Conservation (phyloP, 768 basidiomycete species). For the Phaeotremella skinneri region DNA sequence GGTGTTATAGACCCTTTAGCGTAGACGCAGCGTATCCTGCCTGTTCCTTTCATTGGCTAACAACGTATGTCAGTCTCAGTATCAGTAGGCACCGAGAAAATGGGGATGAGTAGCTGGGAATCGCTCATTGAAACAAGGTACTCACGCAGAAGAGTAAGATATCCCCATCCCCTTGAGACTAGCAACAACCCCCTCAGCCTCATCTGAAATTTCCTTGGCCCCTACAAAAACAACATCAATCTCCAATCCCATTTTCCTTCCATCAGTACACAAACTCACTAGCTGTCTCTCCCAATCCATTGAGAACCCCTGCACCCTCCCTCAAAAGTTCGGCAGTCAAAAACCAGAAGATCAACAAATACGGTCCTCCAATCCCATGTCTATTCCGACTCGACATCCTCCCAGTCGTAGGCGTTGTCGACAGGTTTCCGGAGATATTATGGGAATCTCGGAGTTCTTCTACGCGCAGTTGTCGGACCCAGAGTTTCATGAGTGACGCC, state of each 20-base stretch:
- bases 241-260: background rate
- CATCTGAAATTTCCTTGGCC: conserved; percentile 6
- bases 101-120: no score
- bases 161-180: conserved; percentile 1
- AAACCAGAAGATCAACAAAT: conserved; percentile 18
- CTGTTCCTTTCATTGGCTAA: no score
- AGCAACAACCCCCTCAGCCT: conserved; percentile 7
- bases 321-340: conserved; percentile 20
- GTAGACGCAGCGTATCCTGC: no score
- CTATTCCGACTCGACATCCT: background rate
- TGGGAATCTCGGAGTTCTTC: conserved; percentile 3
- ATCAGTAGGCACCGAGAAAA: no score
- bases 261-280: conserved; percentile 8
- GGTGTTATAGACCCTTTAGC: no score
- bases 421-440: background rate
- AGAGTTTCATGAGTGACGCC: conserved; percentile 14
- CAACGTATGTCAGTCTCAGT: no score
- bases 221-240: background rate
- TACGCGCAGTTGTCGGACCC: conserved; percentile 6
- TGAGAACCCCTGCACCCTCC: conserved; percentile 11
- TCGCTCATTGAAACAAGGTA: background rate
- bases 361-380: conserved; percentile 24
- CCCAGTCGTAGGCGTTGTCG: background rate
- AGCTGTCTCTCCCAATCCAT: conserved; percentile 9
- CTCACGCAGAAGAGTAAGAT: background rate